These are phyloP conservation scores for Xylaria sp. DNA, from an alignment of 2,329 filamentous ascomycete species.

Conservation along the genomic window DNA sequence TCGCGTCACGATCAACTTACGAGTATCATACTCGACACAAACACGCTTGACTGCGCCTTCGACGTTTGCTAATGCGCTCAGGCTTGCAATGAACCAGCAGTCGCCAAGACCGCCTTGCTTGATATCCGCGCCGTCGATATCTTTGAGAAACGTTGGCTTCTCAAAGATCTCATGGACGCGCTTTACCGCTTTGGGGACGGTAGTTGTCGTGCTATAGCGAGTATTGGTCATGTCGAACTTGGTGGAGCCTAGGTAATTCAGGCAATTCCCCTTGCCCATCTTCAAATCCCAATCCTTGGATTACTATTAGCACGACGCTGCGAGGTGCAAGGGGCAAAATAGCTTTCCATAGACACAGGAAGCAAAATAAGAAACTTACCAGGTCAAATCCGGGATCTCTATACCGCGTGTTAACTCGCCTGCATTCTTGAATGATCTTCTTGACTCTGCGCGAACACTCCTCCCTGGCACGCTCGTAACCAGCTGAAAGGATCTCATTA, in stretches of 20 bases:
- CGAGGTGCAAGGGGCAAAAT: constrained; percentile 31
- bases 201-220: constrained; percentile 58
- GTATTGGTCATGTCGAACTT: constrained; percentile 64
- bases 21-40: constrained; percentile 79
- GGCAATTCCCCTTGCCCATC: constrained; percentile 67
- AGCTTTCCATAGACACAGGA: constrained; percentile 45
- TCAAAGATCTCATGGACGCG: constrained; percentile 80
- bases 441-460: constrained; percentile 71
- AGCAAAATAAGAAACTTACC: constrained; percentile 57
- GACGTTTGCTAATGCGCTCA: constrained; percentile 81
- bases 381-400: constrained; percentile 72
- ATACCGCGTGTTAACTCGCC: constrained; percentile 82
- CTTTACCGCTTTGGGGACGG: constrained; percentile 78
- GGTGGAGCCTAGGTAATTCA: constrained; percentile 63
- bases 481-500: constrained; percentile 69
- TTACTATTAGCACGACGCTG: constrained; percentile 46
- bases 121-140: constrained; percentile 76
- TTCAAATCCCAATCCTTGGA: constrained; percentile 74
- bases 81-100: constrained; percentile 84
- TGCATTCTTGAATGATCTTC: constrained; percentile 73
- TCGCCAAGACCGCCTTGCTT: constrained; percentile 83
- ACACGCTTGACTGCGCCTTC: constrained; percentile 75
- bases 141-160: constrained; percentile 74
- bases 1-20: constrained; percentile 49
- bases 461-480: constrained; percentile 72